A percentile compares a stretch with the other conserved stretches of the same genome.
These are phyloP conservation scores for Allium fistulosum DNA, from an alignment of 106 monocot species.

Conservation along the genomic window DNA sequence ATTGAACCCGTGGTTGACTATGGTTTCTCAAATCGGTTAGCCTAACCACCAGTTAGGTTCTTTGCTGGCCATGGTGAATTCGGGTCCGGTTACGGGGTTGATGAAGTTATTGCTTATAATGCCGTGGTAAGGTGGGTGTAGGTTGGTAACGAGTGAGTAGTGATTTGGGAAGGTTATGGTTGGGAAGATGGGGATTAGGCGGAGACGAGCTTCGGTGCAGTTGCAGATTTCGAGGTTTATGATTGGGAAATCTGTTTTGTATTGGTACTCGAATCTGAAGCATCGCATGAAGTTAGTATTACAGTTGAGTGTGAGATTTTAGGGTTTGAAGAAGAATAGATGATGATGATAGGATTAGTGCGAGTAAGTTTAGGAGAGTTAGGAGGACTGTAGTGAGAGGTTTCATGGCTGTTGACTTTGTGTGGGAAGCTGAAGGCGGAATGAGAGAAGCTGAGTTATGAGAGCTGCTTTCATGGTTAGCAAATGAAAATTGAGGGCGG, in stretches of 20 bases:
- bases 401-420: too few species aligned
- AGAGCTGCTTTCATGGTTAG: too few species aligned
- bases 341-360: too few species aligned
- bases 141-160: conserved; percentile 64
- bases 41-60: conserved; percentile 65
- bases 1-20: conserved; percentile 15
- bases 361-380: too few species aligned
- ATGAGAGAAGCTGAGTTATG: too few species aligned
- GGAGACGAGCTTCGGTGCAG: conserved; percentile 41
- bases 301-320: conserved; percentile 29
- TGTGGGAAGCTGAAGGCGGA: too few species aligned
- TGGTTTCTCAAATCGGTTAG: conserved; percentile 62
- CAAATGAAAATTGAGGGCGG: too few species aligned
- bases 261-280: conserved; percentile 66
- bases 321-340: too few species aligned
- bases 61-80: conserved; percentile 24
- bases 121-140: conserved; percentile 55
- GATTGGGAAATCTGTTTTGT: conserved; percentile 45
- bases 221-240: conserved; percentile 44
- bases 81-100: conserved; percentile 35
- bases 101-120: conserved; percentile 47
- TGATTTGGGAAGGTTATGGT: conserved; percentile 68
- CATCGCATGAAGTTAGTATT: conserved; percentile 57
- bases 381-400: too few species aligned
- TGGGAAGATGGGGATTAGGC: conserved; percentile 61